Base-by-base conservation (phyloP, 371 early-diverging fungal species). In the Zychaea mexicana region DNA sequence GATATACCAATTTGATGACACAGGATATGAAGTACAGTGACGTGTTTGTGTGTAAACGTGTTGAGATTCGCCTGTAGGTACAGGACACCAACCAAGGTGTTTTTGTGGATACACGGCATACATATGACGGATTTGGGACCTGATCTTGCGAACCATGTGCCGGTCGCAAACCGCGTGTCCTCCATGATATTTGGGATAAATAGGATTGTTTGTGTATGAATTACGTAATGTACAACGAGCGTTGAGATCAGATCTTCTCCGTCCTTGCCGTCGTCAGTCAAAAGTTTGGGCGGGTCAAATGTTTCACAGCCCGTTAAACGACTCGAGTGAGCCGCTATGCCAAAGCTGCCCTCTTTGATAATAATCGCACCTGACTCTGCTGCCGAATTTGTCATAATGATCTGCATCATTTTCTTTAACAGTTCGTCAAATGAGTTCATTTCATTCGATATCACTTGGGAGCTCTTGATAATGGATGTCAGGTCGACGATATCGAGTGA, bases 1-100 rank as follows among this genome's bases (percentile, higher is more conserved):
- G 86, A 86, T 55, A 84, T 86, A 28, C 85, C 86, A n/a, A 86
- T 73, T 55, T 84, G 85, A 53, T 86, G 83, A n/a, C 85, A 84
- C 15, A 86, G 46, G 17, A 86, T 65, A n/a, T 81, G 74, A 52
- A 86, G 72, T 0, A 86, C 86, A 27, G 82, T 71, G 60, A 81
- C 71, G 49, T 84, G 74, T 39, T 82, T 82, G 61, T 71, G 77
- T 0, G 86, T 83, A 65, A 86, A 84, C 3, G 84, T 77, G 19
- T 81, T 74, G n/a, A 79, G 64, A 1, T 78, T 83, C 3, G 82
- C 84, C 22, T 86, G 82, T 47, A 86, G 74, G 61, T 86, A 86
- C 3, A 86, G 64, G 0, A 83, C 82, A 6, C 86, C 86, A 0
- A 84, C 86, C 2, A 86, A 57, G 1, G 74, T 74, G 9, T 72